Conservation (phyloP, 1,284 basidiomycete species). For the Ceratorhiza oryzae-sativae region DNA sequence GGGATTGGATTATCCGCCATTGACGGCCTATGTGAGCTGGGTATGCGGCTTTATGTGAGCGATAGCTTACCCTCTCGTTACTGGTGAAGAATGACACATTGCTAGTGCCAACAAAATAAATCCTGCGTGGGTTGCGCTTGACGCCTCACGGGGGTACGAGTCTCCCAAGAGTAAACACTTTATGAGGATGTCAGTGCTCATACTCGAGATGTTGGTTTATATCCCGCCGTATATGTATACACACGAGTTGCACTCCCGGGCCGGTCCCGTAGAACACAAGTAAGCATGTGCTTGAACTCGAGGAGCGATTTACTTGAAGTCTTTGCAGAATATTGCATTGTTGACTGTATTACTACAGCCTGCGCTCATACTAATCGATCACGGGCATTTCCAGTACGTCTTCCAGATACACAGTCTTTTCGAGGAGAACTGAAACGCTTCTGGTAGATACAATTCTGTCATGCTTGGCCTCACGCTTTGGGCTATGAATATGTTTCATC, state of each 20-base stretch:
- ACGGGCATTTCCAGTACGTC: constrained; percentile 88
- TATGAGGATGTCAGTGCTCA: constrained; percentile 81
- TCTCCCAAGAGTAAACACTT: constrained; percentile 70
- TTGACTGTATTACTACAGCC: constrained; percentile 84
- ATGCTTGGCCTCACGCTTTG: constrained; percentile 85
- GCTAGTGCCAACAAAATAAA: constrained; percentile 72
- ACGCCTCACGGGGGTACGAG: constrained; percentile 80
- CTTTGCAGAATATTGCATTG: constrained; percentile 68
- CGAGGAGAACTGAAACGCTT: background rate
- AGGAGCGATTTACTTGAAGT: background rate
- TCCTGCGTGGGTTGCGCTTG: constrained; percentile 76
- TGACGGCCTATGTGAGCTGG: constrained; percentile 89
- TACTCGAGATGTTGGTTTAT: constrained; percentile 75
- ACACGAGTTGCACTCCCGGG: constrained; percentile 60
- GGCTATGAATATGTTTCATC: constrained; percentile 72
- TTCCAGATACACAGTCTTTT: background rate
- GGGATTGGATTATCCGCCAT: constrained; percentile 91
- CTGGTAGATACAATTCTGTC: constrained; percentile 71
- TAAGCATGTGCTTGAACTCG: constrained; percentile 48
- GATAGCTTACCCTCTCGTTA: background rate
- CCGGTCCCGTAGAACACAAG: constrained; percentile 75
- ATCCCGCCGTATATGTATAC: constrained; percentile 62
- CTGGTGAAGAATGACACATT: constrained; percentile 38
- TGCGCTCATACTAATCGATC: constrained; percentile 82
- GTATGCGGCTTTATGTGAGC: constrained; percentile 72